A percentile compares a stretch with the other conserved stretches of the same genome.
phyloP scores from a whole-genome alignment of 2,329 filamentous ascomycete species.

The Cordyceps fumosorosea region DNA sequence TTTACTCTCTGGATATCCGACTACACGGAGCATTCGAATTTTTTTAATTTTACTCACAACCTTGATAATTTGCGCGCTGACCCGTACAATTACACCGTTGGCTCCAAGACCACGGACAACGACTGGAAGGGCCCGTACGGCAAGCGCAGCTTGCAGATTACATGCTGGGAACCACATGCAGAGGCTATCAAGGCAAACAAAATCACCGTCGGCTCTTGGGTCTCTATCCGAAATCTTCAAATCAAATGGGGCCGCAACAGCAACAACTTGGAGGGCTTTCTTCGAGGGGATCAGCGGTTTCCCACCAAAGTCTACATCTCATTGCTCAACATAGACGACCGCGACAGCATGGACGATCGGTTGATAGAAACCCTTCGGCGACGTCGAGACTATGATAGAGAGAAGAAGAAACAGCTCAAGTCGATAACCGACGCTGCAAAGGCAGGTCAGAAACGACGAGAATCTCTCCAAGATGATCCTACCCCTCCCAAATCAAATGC shows the following conservation, averaged over 20 bases:
- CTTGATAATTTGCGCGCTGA: slow-evolving; percentile 20
- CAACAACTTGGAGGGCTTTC: slow-evolving; percentile 60
- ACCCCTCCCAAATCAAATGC: slow-evolving; percentile 22
- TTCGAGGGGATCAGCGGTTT: slow-evolving; percentile 53
- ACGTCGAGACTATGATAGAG: slow-evolving; percentile 56
- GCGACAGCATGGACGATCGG: slow-evolving; percentile 38
- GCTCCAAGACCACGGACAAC: slow-evolving; percentile 18
- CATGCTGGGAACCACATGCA: slow-evolving; percentile 63
- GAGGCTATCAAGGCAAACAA: slow-evolving; percentile 42
- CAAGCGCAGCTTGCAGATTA: slow-evolving; percentile 63
- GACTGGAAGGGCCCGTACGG: slow-evolving; percentile 73
- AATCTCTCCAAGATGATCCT: slow-evolving; percentile 20
- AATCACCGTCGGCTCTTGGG: slow-evolving; percentile 53
- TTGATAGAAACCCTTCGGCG: slow-evolving; percentile 55
- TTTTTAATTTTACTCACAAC: slow-evolving; percentile 43
- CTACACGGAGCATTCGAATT: slow-evolving; percentile 64
- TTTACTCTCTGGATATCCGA: slow-evolving; percentile 71
- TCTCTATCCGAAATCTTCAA: slow-evolving; percentile 66
- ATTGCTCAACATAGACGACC: slow-evolving; percentile 37
- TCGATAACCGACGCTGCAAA: slow-evolving; percentile 31
- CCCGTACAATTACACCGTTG: slow-evolving; percentile 44
- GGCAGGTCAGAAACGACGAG: slow-evolving; percentile 33
- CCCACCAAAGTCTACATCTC: slow-evolving; percentile 51
- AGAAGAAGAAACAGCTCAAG: slow-evolving; percentile 34
- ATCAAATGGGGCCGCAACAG: slow-evolving; percentile 51